A percentile compares a stretch with the other conserved stretches of the same genome.
These are phyloP conservation scores for Knoxdaviesia proteae DNA, from an alignment of 2,329 filamentous ascomycete species.

Conservation along the genomic window DNA sequence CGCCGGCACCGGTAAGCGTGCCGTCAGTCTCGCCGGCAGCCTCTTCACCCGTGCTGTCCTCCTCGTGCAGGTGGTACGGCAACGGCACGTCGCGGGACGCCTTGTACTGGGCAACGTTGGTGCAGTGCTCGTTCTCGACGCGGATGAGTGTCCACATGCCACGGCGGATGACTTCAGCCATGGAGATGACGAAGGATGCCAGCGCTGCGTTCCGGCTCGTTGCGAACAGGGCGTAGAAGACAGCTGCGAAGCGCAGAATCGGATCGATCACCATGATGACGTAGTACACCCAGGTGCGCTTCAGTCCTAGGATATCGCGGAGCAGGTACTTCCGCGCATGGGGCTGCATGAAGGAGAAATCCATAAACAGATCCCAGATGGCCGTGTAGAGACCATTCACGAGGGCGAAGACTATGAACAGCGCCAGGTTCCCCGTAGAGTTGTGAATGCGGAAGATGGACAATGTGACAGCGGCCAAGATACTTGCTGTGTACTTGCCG, in stretches of 20 bases:
- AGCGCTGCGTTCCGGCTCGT: slow-evolving; percentile 68
- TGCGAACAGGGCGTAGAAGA: slow-evolving; percentile 75
- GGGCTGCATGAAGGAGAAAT: slow-evolving; percentile 77
- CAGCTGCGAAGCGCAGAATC: slow-evolving; percentile 78
- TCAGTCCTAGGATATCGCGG: slow-evolving; percentile 62
- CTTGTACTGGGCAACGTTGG: slow-evolving; percentile 76
- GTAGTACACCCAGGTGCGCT: slow-evolving; percentile 69
- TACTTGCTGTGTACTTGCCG: slow-evolving; percentile 76
- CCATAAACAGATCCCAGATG: slow-evolving; percentile 90
- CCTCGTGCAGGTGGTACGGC: slow-evolving; percentile 38
- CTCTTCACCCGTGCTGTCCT: slow-evolving; percentile 3
- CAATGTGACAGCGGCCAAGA: slow-evolving; percentile 56
- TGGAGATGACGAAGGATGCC: slow-evolving; percentile 56
- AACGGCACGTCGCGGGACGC: slow-evolving; percentile 74
- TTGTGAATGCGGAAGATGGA: slow-evolving; percentile 65
- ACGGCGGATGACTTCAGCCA: slow-evolving; percentile 65
- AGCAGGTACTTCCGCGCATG: slow-evolving; percentile 46
- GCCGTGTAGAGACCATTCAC: slow-evolving; percentile 67
- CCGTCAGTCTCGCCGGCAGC: not conserved
- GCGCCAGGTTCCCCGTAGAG: slow-evolving; percentile 31
- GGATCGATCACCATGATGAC: slow-evolving; percentile 64
- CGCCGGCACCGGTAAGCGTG: not conserved
- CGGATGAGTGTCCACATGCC: slow-evolving; percentile 86
- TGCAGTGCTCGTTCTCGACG: slow-evolving; percentile 94
- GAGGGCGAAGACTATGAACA: slow-evolving; percentile 65